phyloP scores from a whole-genome alignment of 768 basidiomycete species.

The Jaapia argillacea region DNA sequence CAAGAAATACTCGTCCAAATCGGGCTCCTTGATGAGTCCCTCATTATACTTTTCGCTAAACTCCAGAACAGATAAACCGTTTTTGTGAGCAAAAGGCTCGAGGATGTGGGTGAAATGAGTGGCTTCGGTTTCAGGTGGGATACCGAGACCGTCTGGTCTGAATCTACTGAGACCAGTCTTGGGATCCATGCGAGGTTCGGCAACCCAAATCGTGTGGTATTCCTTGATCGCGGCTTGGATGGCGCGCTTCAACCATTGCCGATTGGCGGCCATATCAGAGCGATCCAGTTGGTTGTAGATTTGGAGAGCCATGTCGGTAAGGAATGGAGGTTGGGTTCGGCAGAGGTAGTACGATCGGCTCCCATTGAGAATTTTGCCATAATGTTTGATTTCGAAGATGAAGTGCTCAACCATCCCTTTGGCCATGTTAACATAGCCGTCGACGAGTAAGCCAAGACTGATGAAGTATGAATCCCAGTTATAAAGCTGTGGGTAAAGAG shows the following conservation, averaged over 20 bases:
- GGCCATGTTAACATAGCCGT: constrained; percentile 89
- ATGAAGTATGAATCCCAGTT: constrained; percentile 98
- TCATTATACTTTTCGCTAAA: constrained; percentile 96
- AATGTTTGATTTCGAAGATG: constrained; percentile 97
- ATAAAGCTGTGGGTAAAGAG: constrained; percentile 67
- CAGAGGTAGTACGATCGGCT: constrained; percentile 93
- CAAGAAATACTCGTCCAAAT: constrained; percentile 92
- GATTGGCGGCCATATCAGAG: constrained; percentile 69
- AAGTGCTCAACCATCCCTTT: constrained; percentile 99
- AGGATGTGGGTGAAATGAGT: constrained; percentile 97
- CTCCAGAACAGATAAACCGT: constrained; percentile 88
- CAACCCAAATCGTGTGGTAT: constrained; percentile 96
- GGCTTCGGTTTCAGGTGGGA: constrained; percentile 98
- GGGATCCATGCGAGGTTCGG: constrained; percentile 88
- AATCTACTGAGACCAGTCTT: constrained; percentile 92
- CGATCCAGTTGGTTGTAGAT: constrained; percentile 95
- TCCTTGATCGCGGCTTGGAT: constrained; percentile 98
- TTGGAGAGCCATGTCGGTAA: constrained; percentile 97
- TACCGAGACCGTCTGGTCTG: constrained; percentile 88
- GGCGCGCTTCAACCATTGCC: constrained; percentile 87
- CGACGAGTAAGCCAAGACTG: constrained; percentile 85
- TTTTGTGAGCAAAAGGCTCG: constrained; percentile 88
- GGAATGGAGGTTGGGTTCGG: constrained; percentile 95
- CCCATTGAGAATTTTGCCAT: constrained; percentile 94
- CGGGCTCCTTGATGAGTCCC: constrained; percentile 72